These are phyloP conservation scores for Endothia cerciana DNA, from an alignment of 2,329 filamentous ascomycete genomes.

Conservation along the genomic window DNA sequence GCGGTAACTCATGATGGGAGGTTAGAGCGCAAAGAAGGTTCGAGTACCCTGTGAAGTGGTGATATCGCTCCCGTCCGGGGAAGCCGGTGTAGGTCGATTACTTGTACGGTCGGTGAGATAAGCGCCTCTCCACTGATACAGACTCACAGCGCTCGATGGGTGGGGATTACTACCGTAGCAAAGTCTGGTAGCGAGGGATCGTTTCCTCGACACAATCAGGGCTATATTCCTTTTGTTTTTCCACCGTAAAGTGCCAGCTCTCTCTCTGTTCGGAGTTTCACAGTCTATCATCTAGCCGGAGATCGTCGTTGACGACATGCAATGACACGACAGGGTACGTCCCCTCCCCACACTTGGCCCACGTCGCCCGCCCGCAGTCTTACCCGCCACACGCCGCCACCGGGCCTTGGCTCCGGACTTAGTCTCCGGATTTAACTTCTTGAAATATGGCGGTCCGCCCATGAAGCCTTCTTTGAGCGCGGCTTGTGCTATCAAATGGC, in stretches of 20 bases:
- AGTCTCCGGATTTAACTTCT: slow-evolving; percentile 16
- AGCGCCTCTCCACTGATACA: not conserved
- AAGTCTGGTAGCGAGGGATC: not conserved
- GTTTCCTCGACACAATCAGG: too few relatives aligned
- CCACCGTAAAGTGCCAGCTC: too few relatives aligned
- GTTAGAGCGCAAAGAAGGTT: not conserved
- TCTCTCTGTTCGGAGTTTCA: not conserved
- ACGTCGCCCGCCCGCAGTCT: not conserved
- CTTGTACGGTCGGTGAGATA: not conserved
- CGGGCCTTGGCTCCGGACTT: slow-evolving; percentile 16
- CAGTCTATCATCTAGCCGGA: not conserved
- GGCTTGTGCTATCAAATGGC: not conserved
- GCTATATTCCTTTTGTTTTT: too few relatives aligned
- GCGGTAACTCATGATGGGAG: slow-evolving; percentile 25
- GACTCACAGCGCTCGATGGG: not conserved
- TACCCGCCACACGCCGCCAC: not conserved
- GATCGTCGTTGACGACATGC: slow-evolving; percentile 27
- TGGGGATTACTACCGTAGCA: not conserved
- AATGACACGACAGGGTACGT: slow-evolving; percentile 13
- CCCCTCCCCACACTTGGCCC: not conserved
- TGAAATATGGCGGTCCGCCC: not conserved
- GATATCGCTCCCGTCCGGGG: not conserved
- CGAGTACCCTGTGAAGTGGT: not conserved
- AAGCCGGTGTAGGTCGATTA: slow-evolving; percentile 13
- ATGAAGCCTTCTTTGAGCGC: not conserved